These are phyloP conservation scores for Hortiboletus flavorubellus DNA, from an alignment of 768 basidiomycete genomes.

Conservation along the genomic window DNA sequence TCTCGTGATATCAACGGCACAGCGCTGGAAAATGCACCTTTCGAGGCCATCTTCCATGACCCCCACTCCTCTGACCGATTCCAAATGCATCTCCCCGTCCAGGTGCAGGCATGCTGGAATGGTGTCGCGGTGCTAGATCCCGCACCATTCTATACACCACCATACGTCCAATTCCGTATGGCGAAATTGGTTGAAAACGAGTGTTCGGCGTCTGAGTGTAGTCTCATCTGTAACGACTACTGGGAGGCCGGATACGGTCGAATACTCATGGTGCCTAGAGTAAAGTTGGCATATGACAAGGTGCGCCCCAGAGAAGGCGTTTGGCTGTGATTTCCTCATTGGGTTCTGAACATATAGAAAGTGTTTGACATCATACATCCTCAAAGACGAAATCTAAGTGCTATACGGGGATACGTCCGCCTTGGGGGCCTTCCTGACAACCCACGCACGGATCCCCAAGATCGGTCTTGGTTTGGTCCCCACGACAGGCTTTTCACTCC, in stretches of 20 bases:
- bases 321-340: conserved; percentile 1
- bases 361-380: conserved; percentile 97
- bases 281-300: conserved; percentile 93
- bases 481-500: conserved; percentile 91
- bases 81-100: conserved; percentile 88
- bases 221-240: conserved; percentile 97
- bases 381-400: conserved; percentile 82
- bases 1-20: conserved; percentile 98
- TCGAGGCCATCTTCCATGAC: conserved; percentile 92
- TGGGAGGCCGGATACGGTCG: conserved; percentile 95
- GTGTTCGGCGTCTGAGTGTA: conserved; percentile 94
- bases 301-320: conserved; percentile 38
- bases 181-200: conserved; percentile 83
- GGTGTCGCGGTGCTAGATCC: conserved; percentile 95
- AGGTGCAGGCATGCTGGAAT: conserved; percentile 99
- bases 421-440: conserved; percentile 98
- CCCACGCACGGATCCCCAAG: conserved; percentile 94
- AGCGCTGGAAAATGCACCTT: conserved; percentile 95
- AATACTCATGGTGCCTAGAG: conserved; percentile 96
- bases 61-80: conserved; percentile 71
- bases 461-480: conserved; percentile 96
- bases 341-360: conserved; percentile 46
- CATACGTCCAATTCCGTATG: conserved; percentile 95
- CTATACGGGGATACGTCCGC: conserved; percentile 89
- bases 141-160: conserved; percentile 89